Base-by-base conservation (phyloP, 345 rosid species). In the Nephelium lappaceum region DNA sequence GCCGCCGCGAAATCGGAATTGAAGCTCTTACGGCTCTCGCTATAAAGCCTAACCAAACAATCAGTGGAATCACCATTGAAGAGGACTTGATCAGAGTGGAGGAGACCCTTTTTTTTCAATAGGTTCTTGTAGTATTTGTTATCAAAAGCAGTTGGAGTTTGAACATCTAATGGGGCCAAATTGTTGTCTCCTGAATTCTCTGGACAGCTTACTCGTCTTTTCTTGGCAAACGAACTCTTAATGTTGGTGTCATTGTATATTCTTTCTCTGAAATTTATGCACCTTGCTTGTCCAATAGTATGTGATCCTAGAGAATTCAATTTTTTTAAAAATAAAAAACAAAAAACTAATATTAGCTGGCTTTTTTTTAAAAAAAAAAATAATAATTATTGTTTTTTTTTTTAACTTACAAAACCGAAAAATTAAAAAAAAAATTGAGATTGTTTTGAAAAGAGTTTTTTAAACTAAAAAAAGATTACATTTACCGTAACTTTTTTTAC, bases 221-320 rank as follows among this genome's bases (percentile, higher is more conserved):
- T 19, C 47, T 81, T 67, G 6, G 95, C 93, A 31, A 91, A 87
- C n/a, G 89, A 80, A 6, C 51, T 41, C 72, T 85, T 81, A 19
- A 89, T 88, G 81, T 85, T 85, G 49, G 74, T 88, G 58, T 80
- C 88, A 21, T 83, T 87, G 85, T 91, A 89, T 36, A 89, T 83
- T 45, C 91, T 76, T 23, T 24, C 38, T n/a, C 87, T 83, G 53
- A 91, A 91, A 0, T 70, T 38, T 21, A 21, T 3, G 42, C 95
- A 91, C 68, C 83, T 82, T 5, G 90, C 91, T 70, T 81, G 79
- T 39, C 93, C 93, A 39, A 89, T 83, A 15, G 91, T 89, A 80
- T 89, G 93, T 0, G 88, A 83, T 10, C 88, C 87, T 84, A 47
- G 2, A 23, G 9, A 51, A 6, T 51, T 51, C 45, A 42, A 42